Base-by-base conservation (phyloP, 169 alveolate genomes). In the Eimeria maxima region DNA sequence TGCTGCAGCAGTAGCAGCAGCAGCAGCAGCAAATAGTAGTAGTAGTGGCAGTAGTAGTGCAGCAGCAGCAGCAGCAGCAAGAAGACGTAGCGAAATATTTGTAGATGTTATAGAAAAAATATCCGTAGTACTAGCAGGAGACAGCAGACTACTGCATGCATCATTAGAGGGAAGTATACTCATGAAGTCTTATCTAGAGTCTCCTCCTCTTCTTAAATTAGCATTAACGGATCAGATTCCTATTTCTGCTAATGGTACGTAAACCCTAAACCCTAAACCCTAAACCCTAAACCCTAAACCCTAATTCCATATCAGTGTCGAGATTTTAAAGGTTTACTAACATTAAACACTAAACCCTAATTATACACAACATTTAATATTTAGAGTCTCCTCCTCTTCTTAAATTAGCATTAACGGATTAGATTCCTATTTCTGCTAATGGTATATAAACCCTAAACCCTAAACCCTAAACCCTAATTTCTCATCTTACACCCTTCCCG, bases 201-300 rank as follows among this genome's bases (percentile, higher is more conserved):
- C n/a, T n/a, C n/a, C n/a, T n/a, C n/a, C n/a, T n/a, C n/a, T n/a
- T n/a, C n/a, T n/a, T n/a, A n/a, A n/a, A n/a, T n/a, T n/a, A n/a
- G n/a, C n/a, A n/a, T n/a, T n/a, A n/a, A n/a, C n/a, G n/a, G n/a
- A n/a, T n/a, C n/a, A n/a, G 13, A 63, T 42, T 18, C 87, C 44
- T 47, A 63, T 63, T 42, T 20, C 63, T 27, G 63, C 44, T 2
- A 38, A 76, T 0, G 27, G 27, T 24, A 27, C 63, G 87, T 76
- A 76, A 69, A 69, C 80, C 80, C 80, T 13, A 69, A 69, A 69
- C 80, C 80, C 80, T 69, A 69, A 69, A 69, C 80, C 80, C 80
- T 69, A 69, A 69, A 76, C 38, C 87, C 87, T 76, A 38, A 4
- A 76, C n/a, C 80, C 80, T 22, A 69, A 69, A 69, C 74, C 74